Evolutionary conservation across 805 yeast species (phyloP), one percentile per base, ranked within the genome.

Genomic region (Cyberlindnera euphorbiae): DNA sequence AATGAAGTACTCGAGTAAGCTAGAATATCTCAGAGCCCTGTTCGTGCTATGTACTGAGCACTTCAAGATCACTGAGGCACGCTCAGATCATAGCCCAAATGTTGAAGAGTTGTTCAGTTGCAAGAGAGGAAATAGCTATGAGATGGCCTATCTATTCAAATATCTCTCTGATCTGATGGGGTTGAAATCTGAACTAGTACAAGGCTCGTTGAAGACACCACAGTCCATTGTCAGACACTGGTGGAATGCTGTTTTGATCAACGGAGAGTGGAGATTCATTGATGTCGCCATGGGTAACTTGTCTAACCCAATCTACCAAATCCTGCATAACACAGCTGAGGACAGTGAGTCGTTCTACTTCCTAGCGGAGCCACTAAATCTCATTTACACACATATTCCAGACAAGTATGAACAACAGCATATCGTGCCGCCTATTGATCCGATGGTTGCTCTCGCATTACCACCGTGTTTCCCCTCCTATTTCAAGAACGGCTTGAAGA

Each of bases 391-490:
- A 0, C 98, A 93, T 58, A 77, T 87, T 31, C 97, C 98, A 11
- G 69, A 77, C 13, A 77, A 77, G 39, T 76, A 76, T 28, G 81
- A 76, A 41, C 81, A 84, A 45, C 98, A 93, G 59, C 96, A 85
- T 60, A 75, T 90, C 15, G 70, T 75, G 21, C 97, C 97, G 4
- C 85, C 94, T 3, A 64, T 90, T 42, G 89, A 85, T 43, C 82
- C 83, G 24, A 70, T 77, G 45, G 75, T 82, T 16, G 89, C 93
- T 12, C 69, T 86, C 40, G 76, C 87, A 30, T 64, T 90, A 32
- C 98, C 98, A 0, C 73, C 94, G 21, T 75, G 82, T n/a, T 84
- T 87, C 52, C 89, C 96, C 0, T 82, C 86, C 0, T 87, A 82
- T 50, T 76, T 82, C 57, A 66, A 63, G 26, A 74, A 77, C 52